Conservation (phyloP, 2,329 filamentous ascomycete genomes). For the Penicillium aurantiogriseum region DNA sequence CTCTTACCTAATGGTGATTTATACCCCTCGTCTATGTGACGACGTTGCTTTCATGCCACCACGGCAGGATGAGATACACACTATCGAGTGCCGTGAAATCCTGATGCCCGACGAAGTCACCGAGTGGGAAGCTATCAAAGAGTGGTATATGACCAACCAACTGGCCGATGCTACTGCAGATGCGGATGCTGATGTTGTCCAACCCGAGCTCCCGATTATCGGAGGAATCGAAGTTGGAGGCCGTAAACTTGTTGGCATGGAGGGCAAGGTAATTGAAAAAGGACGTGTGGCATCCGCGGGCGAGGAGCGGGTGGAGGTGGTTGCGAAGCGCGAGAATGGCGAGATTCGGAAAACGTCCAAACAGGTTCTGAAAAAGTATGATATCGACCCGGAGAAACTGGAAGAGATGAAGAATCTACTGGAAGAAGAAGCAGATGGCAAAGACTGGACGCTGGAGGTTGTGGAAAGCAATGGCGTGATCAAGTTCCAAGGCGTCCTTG, state of each 20-base stretch:
- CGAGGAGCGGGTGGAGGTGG: constrained; percentile 48
- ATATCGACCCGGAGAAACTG: constrained; percentile 65
- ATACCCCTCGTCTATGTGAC: constrained; percentile 82
- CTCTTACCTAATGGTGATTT: constrained; percentile 88
- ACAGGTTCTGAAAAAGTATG: constrained; percentile 66
- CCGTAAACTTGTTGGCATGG: constrained; percentile 54
- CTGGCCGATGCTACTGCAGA: constrained; percentile 32
- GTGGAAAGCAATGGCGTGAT: constrained; percentile 65
- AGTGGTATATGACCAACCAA: constrained; percentile 32
- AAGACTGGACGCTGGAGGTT: constrained; percentile 77
- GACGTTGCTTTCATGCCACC: constrained; percentile 85
- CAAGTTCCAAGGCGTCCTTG: constrained; percentile 70
- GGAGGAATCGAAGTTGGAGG: constrained; percentile 61
- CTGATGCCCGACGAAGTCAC: constrained; percentile 56
- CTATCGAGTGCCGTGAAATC: constrained; percentile 73
- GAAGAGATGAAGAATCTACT: constrained; percentile 68
- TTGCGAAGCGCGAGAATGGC: constrained; percentile 60
- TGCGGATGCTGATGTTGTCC: constrained; percentile 3
- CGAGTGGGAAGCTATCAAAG: constrained; percentile 47
- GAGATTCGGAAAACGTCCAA: constrained; percentile 60
- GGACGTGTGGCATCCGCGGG: constrained; percentile 55
- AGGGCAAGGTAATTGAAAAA: constrained; percentile 58
- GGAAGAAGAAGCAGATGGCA: constrained; percentile 65
- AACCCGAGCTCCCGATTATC: constrained; percentile 45
- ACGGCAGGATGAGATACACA: constrained; percentile 70